Evolutionary conservation across 805 yeast species (phyloP), one percentile per base, ranked within the genome.

Genomic region (Candida oleophila): DNA sequence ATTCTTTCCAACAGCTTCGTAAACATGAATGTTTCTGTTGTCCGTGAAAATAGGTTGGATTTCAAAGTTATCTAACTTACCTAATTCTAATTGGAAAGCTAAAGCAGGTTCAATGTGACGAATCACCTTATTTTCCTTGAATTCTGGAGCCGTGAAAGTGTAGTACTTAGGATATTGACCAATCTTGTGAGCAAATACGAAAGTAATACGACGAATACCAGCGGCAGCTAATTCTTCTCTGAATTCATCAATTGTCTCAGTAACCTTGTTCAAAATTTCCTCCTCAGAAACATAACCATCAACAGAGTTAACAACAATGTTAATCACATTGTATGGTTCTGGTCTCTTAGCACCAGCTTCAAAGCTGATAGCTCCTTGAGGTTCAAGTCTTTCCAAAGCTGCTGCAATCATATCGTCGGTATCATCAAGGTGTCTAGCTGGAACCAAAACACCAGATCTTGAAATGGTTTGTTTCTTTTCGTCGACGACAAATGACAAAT

Each of bases 71-170:
- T 96, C 89, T 70, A 94, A 78, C 73, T 98, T 84, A 60, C 89
- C 92, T 53, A 94, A 78, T 72, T 94, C 99, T 56, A 94, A 80
- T 75, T 94, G 99, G 87, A 83, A 94, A 44, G 99, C 98, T 60
- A 92, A 77, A 37, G 98, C 97, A 20, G 99, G 99, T 69, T 94
- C 98, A 57, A 94, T 90, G 66, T 94, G 97, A 75, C 99, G 90
- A 65, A 94, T 87, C 18, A 91, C 91, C 69, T 85, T 82, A 73
- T 94, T 96, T 73, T 94, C 99, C 32, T 58, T 60, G 64, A 87
- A 94, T 33, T 78, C 77, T 44, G 96, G 96, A 51, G 92, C 96
- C 61, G 87, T 88, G 80, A 89, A 94, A 34, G 98, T 94, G 75
- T 85, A 94, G 76, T 92, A 94, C 68, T 87, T 88, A 58, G 99